phyloP scores from a whole-genome alignment of 2,329 filamentous ascomycete species.

The Huntiella bhutanensis region DNA sequence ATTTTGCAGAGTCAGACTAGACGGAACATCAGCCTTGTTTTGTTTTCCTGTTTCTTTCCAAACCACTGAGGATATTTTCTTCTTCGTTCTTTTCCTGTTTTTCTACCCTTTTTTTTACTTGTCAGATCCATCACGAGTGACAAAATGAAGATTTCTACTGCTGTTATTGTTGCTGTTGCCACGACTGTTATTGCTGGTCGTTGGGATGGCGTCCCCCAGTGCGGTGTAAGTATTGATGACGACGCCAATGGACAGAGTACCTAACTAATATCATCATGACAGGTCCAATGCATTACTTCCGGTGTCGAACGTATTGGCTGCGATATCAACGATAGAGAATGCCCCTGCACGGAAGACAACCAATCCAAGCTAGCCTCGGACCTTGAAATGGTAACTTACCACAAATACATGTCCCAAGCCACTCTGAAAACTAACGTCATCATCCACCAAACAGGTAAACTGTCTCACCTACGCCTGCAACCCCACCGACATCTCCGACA shows the following conservation, averaged over 20 bases:
- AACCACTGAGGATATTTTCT: not conserved
- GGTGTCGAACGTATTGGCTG: slow-evolving; percentile 22
- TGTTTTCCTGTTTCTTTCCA: slow-evolving; percentile 6
- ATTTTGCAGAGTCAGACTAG: too few species aligned
- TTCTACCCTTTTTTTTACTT: not conserved
- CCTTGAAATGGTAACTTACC: slow-evolving; percentile 14
- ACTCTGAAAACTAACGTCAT: not conserved
- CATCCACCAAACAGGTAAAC: not conserved
- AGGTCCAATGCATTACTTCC: slow-evolving; percentile 19
- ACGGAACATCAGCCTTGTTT: not conserved
- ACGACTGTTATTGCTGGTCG: slow-evolving; percentile 22
- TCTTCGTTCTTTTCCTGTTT: slow-evolving; percentile 3
- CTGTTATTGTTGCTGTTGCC: slow-evolving; percentile 11
- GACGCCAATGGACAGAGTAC: not conserved
- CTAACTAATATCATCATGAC: not conserved
- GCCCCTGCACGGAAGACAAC: slow-evolving; percentile 21
- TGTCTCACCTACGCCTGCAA: slow-evolving; percentile 21
- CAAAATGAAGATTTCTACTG: slow-evolving; percentile 25
- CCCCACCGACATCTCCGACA: slow-evolving; percentile 16
- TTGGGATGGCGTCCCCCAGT: slow-evolving; percentile 20
- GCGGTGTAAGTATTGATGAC: slow-evolving; percentile 21
- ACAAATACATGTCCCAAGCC: slow-evolving; percentile 7
- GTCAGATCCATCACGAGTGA: not conserved
- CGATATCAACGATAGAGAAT: slow-evolving; percentile 19
- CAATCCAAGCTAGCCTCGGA: slow-evolving; percentile 17